A percentile compares a stretch with the other conserved stretches of the same genome.
Evolutionary conservation across 2,329 filamentous ascomycete genomes (phyloP).

Genomic region (Penicillium corylophilum): DNA sequence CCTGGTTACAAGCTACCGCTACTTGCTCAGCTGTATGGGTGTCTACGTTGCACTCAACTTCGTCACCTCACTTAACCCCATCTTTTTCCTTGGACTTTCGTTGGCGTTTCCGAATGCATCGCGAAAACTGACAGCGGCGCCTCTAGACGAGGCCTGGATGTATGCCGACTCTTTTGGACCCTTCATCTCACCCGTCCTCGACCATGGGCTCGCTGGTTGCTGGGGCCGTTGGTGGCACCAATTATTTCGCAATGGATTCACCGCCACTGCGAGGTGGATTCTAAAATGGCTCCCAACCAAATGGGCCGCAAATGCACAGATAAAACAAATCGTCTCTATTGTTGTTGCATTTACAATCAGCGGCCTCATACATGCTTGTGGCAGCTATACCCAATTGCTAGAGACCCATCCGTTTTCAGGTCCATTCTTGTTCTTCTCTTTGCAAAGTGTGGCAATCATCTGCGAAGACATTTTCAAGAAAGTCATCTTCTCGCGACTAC

Average conservation of each 20-base stretch:
- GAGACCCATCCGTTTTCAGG: conserved; percentile 55
- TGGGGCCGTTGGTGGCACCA: conserved; percentile 94
- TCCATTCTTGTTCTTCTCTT: conserved; percentile 66
- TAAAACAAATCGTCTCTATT: conserved; percentile 25
- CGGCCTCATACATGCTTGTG: conserved; percentile 63
- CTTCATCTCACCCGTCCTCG: conserved; percentile 41
- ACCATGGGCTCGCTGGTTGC: conserved; percentile 72
- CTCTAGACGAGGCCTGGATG: conserved; percentile 60
- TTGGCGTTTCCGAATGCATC: conserved; percentile 53
- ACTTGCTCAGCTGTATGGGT: conserved; percentile 55
- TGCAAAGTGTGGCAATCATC: conserved; percentile 66
- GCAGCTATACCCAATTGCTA: conserved; percentile 66
- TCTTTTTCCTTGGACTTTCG: conserved; percentile 58
- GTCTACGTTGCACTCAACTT: conserved; percentile 62
- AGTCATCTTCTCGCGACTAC: conserved; percentile 33
- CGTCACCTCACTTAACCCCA: conserved; percentile 60
- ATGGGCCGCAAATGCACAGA: conserved; percentile 12
- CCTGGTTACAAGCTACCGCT: conserved; percentile 56
- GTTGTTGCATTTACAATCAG: conserved; percentile 37
- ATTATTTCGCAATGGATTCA: conserved; percentile 67
- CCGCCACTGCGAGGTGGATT: conserved; percentile 40
- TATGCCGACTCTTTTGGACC: conserved; percentile 60
- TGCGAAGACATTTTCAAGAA: conserved; percentile 53
- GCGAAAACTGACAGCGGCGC: conserved; percentile 59
- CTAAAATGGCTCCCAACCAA: conserved; percentile 28